A percentile compares a stretch with the other conserved stretches of the same genome.
Evolutionary conservation across 2,329 filamentous ascomycete genomes (phyloP).

Genomic region (Colletotrichum kahawae): DNA sequence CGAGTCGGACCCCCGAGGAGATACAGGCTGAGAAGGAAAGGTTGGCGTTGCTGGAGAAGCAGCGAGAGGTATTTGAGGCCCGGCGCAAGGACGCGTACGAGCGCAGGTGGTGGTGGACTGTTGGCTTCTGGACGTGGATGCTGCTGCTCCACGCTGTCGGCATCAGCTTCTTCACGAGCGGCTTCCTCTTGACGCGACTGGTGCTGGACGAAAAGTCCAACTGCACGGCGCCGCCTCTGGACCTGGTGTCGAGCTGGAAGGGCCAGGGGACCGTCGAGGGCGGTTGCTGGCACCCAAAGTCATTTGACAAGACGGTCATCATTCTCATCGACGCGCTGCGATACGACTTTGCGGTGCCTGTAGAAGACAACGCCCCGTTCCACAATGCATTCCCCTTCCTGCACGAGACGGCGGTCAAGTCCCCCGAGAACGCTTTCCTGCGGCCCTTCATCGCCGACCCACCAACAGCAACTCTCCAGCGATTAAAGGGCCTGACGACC

Average conservation of each 20-base stretch:
- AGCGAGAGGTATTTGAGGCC: slow-evolving; percentile 52
- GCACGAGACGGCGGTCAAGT: slow-evolving; percentile 77
- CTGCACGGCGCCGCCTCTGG: slow-evolving; percentile 72
- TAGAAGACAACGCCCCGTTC: slow-evolving; percentile 64
- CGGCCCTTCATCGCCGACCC: slow-evolving; percentile 97
- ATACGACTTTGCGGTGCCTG: slow-evolving; percentile 95
- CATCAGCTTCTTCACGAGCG: slow-evolving; percentile 91
- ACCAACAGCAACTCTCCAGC: slow-evolving; percentile 89
- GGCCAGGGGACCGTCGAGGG: slow-evolving; percentile 51
- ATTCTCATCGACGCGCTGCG: slow-evolving; percentile 91
- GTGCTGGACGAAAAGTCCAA: slow-evolving; percentile 79
- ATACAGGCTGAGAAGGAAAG: slow-evolving; percentile 33
- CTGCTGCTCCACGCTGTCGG: slow-evolving; percentile 78
- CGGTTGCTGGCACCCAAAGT: slow-evolving; percentile 96
- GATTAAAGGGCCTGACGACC: slow-evolving; percentile 92
- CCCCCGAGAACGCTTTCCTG: slow-evolving; percentile 84
- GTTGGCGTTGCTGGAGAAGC: slow-evolving; percentile 45
- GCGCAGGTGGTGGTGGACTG: slow-evolving; percentile 60
- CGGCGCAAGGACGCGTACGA: slow-evolving; percentile 55
- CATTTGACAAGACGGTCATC: slow-evolving; percentile 89
- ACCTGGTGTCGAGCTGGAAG: slow-evolving; percentile 41
- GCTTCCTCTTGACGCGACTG: slow-evolving; percentile 88
- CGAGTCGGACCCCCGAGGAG: slow-evolving; percentile 29
- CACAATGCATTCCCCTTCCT: slow-evolving; percentile 89
- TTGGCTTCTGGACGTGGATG: slow-evolving; percentile 74